Evolutionary conservation across 345 rosid species (phyloP).

Genomic region (Gossypium rotundifolium): DNA sequence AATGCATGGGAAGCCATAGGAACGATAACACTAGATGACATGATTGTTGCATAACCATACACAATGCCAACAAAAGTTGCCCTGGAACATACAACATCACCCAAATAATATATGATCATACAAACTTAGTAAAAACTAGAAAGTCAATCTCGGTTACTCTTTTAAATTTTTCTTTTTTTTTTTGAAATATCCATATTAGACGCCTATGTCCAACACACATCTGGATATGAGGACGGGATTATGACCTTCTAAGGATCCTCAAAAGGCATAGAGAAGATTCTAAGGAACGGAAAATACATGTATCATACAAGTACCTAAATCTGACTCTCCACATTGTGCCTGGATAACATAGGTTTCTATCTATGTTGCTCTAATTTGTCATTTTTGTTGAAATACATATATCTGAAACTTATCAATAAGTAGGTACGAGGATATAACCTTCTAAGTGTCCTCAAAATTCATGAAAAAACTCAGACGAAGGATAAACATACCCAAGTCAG

Average conservation of each 20-base stretch:
- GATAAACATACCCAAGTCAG: no score
- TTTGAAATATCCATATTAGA: background rate
- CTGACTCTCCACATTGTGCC: background rate
- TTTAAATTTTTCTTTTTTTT: background rate
- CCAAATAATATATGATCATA: background rate
- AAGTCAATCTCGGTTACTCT: background rate
- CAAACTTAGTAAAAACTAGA: background rate
- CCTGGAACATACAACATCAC: conserved; percentile 36
- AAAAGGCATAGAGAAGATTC: background rate
- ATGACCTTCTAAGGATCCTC: background rate
- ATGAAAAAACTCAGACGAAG: no score
- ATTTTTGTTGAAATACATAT: no score
- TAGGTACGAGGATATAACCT: no score
- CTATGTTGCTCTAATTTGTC: no score
- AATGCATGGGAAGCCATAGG: conserved; percentile 73
- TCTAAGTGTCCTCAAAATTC: no score
- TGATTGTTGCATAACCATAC: conserved; percentile 61
- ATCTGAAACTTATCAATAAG: no score
- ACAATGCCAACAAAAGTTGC: conserved; percentile 71
- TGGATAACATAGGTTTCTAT: no score
- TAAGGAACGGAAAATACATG: background rate
- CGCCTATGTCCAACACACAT: background rate
- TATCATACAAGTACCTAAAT: background rate
- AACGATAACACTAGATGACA: conserved; percentile 57
- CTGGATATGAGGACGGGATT: background rate